phyloP scores from a whole-genome alignment of 164 flowering plant genomes.

The Chimonanthus praecox region DNA sequence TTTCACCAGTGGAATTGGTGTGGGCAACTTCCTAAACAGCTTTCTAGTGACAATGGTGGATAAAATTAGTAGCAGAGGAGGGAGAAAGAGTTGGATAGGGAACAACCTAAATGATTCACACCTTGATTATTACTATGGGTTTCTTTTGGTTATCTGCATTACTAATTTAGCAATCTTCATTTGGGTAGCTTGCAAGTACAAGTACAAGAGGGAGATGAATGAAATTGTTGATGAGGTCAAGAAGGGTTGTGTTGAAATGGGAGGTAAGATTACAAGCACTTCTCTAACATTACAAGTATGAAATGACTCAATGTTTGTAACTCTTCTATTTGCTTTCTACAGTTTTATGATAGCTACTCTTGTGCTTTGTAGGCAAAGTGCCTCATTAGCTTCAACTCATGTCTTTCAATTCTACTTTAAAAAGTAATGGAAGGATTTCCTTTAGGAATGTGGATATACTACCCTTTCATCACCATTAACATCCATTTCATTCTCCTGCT shows the following conservation, averaged over 20 bases:
- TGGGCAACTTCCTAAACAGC: slow-evolving; percentile 84
- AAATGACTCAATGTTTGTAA: not conserved
- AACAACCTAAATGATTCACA: slow-evolving; percentile 72
- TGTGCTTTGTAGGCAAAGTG: no score
- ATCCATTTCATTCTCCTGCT: no score
- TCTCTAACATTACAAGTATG: slow-evolving; percentile 32
- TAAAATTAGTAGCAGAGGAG: slow-evolving; percentile 43
- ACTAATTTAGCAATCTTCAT: slow-evolving; percentile 47
- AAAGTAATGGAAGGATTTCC: no score
- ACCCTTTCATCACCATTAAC: no score
- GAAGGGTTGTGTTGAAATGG: slow-evolving; percentile 25
- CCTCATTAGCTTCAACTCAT: no score
- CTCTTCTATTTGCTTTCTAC: not conserved
- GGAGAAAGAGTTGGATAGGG: slow-evolving; percentile 72
- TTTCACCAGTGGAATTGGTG: slow-evolving; percentile 76
- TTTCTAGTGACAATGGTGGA: slow-evolving; percentile 73
- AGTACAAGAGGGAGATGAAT: slow-evolving; percentile 55
- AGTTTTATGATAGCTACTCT: no score
- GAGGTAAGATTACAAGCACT: slow-evolving; percentile 32
- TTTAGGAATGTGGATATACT: no score
- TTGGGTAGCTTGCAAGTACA: slow-evolving; percentile 59
- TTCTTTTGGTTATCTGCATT: slow-evolving; percentile 43
- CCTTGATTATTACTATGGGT: slow-evolving; percentile 75
- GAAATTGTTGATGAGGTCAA: slow-evolving; percentile 19
- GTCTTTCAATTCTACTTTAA: no score